These are phyloP conservation scores for Lablab purpureus DNA, from an alignment of 306 rosid species.

Conservation along the genomic window DNA sequence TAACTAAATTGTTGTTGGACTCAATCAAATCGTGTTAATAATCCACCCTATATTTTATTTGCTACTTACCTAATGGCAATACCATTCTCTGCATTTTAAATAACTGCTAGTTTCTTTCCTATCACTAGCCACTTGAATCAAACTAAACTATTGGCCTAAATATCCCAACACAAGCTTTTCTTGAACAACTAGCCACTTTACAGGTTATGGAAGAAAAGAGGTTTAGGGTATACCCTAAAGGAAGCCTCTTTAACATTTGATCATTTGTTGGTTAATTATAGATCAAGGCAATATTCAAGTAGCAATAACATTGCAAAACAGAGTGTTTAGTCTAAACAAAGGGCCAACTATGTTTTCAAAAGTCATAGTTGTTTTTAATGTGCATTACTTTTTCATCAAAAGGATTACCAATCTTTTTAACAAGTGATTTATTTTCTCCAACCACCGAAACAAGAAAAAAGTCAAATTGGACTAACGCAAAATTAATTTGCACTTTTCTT, in stretches of 20 bases:
- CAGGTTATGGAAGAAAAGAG: not conserved
- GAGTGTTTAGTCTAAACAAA: not conserved
- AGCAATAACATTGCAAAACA: not conserved
- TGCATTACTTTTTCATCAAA: conserved; percentile 37
- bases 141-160: conserved; percentile 17
- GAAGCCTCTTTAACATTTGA: not conserved
- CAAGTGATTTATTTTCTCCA: conserved; percentile 40
- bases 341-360: not conserved
- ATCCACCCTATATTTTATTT: conserved; percentile 21
- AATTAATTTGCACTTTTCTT: conserved; percentile 34
- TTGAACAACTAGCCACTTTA: not conserved
- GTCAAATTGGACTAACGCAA: conserved; percentile 43
- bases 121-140: conserved; percentile 36
- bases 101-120: conserved; percentile 28
- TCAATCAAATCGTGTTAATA: conserved; percentile 53
- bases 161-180: not conserved
- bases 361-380: conserved; percentile 2
- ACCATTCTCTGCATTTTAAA: conserved; percentile 16
- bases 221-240: not conserved
- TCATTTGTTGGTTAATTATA: not conserved
- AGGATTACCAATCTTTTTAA: conserved; percentile 24
- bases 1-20: conserved; percentile 65
- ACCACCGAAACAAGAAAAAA: conserved; percentile 38
- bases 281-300: conserved; percentile 16
- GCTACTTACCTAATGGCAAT: conserved; percentile 30